A percentile compares a stretch with the other conserved stretches of the same genome.
Evolutionary conservation across 2,329 filamentous ascomycete species (phyloP).

Genomic region (Botryotinia globosa): DNA sequence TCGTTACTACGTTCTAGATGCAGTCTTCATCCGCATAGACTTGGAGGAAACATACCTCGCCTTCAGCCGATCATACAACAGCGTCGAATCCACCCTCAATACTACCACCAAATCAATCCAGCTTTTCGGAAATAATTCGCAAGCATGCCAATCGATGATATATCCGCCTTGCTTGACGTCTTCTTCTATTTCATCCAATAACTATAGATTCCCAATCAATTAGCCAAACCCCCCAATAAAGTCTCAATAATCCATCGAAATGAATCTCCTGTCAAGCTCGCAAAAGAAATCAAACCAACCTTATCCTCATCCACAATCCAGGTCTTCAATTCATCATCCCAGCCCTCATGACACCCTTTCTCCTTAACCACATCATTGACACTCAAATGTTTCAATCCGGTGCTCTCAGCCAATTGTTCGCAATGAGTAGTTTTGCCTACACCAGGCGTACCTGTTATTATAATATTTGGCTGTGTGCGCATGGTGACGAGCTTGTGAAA

Average conservation of each 20-base stretch:
- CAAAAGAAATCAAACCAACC: not conserved
- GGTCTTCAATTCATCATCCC: conserved; percentile 78
- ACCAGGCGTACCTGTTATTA: conserved; percentile 92
- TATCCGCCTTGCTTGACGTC: conserved; percentile 75
- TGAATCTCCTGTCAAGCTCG: not conserved
- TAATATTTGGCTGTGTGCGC: conserved; percentile 69
- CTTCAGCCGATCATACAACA: conserved; percentile 80
- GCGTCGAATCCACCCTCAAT: conserved; percentile 72
- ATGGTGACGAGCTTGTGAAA: not conserved
- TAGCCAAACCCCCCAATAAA: not conserved
- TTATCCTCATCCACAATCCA: conserved; percentile 98
- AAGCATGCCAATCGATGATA: conserved; percentile 97
- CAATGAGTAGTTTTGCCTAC: conserved; percentile 95
- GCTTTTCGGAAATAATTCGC: conserved; percentile 87
- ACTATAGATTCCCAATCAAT: conserved; percentile 43
- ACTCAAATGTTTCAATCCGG: conserved; percentile 76
- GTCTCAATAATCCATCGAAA: not conserved
- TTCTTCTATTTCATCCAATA: conserved; percentile 86
- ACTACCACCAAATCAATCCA: conserved; percentile 97
- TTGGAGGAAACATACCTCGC: conserved; percentile 52
- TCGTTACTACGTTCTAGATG: not conserved
- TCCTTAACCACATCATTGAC: conserved; percentile 94
- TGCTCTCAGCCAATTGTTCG: conserved; percentile 72
- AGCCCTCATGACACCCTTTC: conserved; percentile 80
- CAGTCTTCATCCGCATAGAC: not conserved